Evolutionary conservation across 495 filamentous ascomycete genomes (phyloP).

Genomic region (Trichocladium uniseriatum): DNA sequence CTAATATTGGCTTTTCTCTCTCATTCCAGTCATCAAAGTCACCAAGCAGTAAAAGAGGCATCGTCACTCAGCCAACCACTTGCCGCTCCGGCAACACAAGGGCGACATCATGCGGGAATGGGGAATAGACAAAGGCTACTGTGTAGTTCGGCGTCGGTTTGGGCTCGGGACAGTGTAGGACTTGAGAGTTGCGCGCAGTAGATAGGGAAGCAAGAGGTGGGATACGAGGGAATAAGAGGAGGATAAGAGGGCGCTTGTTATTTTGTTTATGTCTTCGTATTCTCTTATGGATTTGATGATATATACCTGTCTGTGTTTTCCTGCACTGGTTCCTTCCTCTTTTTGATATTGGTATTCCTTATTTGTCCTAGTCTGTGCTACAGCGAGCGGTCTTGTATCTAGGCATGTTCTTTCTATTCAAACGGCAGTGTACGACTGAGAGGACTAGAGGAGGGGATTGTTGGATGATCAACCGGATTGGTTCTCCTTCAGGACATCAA

Average conservation of each 20-base stretch:
- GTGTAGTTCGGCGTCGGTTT: too few relatives aligned
- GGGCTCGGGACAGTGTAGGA: too few relatives aligned
- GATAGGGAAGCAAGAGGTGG: too few relatives aligned
- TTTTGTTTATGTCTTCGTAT: background rate
- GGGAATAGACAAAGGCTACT: background rate
- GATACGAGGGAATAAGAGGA: too few relatives aligned
- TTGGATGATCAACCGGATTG: slow-evolving; percentile 19
- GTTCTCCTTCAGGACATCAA: slow-evolving; percentile 9
- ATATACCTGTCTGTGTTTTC: background rate
- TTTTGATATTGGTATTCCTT: background rate
- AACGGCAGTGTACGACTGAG: background rate
- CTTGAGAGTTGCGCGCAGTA: too few relatives aligned
- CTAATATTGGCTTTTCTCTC: too few relatives aligned
- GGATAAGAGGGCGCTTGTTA: too few relatives aligned
- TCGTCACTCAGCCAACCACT: too few relatives aligned
- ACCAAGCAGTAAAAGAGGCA: slow-evolving; percentile 24
- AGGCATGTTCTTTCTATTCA: too few relatives aligned
- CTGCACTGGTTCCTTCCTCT: background rate
- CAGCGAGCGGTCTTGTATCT: background rate
- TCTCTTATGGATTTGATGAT: background rate
- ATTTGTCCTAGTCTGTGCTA: background rate
- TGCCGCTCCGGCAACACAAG: too few relatives aligned
- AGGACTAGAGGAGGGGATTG: background rate
- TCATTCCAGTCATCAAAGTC: slow-evolving; percentile 18
- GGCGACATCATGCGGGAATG: background rate